Conservation (phyloP, 768 basidiomycete species). For the Polyporus arcularius region DNA sequence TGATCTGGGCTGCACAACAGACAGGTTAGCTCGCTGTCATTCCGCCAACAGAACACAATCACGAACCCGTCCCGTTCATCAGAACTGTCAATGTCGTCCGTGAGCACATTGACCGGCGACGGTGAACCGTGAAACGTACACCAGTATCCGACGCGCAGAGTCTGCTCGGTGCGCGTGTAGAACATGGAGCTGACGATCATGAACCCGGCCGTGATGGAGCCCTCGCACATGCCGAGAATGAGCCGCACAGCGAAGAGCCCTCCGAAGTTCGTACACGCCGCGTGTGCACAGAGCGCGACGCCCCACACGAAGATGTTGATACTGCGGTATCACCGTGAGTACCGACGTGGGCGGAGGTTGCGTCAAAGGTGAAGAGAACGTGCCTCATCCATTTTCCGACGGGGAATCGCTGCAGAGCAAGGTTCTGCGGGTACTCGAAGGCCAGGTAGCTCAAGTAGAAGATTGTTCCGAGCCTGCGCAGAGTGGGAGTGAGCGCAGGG, state of each 20-base stretch:
- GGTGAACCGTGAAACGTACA: slow-evolving; percentile 45
- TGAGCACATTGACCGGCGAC: not conserved
- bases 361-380: slow-evolving; percentile 6
- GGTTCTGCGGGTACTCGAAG: slow-evolving; percentile 76
- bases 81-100: slow-evolving; percentile 44
- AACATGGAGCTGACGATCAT: slow-evolving; percentile 80
- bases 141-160: slow-evolving; percentile 71
- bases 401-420: slow-evolving; percentile 70
- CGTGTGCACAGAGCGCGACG: slow-evolving; percentile 58
- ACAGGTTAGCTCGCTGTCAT: not conserved
- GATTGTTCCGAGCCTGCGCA: slow-evolving; percentile 67
- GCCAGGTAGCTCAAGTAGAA: slow-evolving; percentile 71
- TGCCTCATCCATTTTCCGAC: slow-evolving; percentile 84
- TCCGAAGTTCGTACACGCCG: slow-evolving; percentile 71
- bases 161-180: slow-evolving; percentile 73
- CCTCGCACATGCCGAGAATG: slow-evolving; percentile 74
- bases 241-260: slow-evolving; percentile 64
- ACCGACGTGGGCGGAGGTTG: not conserved
- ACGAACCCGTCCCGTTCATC: slow-evolving; percentile 70
- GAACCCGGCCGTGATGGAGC: slow-evolving; percentile 71
- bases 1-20: slow-evolving; percentile 56
- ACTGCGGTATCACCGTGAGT: slow-evolving; percentile 32
- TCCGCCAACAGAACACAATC: too few species aligned
- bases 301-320: slow-evolving; percentile 71
- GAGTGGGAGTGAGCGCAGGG: not conserved